A percentile compares a stretch with the other conserved stretches of the same genome.
Evolutionary conservation across 2,329 filamentous ascomycete genomes (phyloP).

Genomic region (Aspergillus oerlinghausenensis): DNA sequence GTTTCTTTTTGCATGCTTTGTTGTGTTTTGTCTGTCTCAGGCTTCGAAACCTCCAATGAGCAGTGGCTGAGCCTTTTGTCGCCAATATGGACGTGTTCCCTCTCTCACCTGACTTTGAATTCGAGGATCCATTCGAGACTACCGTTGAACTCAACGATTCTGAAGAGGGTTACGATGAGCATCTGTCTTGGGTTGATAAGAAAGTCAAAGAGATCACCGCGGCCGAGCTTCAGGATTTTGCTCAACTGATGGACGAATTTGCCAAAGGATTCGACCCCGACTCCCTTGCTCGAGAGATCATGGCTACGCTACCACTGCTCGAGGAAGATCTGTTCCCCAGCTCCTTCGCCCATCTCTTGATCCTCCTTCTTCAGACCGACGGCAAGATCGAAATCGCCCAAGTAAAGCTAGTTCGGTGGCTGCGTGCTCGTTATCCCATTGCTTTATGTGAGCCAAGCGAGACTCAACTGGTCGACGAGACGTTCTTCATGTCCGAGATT

Average conservation of each 20-base stretch:
- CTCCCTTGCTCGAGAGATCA: constrained; percentile 11
- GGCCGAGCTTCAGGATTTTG: constrained; percentile 9
- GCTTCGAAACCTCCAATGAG: neutral
- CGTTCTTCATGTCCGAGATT: constrained; percentile 16
- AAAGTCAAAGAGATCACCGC: constrained; percentile 8
- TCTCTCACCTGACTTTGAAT: neutral
- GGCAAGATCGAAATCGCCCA: constrained; percentile 62
- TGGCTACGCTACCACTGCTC: constrained; percentile 5
- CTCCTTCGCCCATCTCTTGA: constrained; percentile 21
- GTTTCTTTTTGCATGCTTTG: neutral
- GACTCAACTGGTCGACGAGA: constrained; percentile 12
- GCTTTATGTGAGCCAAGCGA: neutral
- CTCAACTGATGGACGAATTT: constrained; percentile 11
- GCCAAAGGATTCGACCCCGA: constrained; percentile 19
- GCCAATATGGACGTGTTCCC: neutral
- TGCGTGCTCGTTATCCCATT: constrained; percentile 42
- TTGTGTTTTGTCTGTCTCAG: neutral
- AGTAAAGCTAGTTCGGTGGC: constrained; percentile 59
- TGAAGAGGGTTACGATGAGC: constrained; percentile 3
- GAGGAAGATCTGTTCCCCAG: constrained; percentile 13
- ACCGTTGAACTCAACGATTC: constrained; percentile 6
- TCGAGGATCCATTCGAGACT: neutral
- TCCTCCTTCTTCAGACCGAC: constrained; percentile 36
- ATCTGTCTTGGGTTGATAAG: constrained; percentile 5
- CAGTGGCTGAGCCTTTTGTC: neutral